Conservation (phyloP, 2,329 filamentous ascomycete species). For the Arthrinium puccinioides region DNA sequence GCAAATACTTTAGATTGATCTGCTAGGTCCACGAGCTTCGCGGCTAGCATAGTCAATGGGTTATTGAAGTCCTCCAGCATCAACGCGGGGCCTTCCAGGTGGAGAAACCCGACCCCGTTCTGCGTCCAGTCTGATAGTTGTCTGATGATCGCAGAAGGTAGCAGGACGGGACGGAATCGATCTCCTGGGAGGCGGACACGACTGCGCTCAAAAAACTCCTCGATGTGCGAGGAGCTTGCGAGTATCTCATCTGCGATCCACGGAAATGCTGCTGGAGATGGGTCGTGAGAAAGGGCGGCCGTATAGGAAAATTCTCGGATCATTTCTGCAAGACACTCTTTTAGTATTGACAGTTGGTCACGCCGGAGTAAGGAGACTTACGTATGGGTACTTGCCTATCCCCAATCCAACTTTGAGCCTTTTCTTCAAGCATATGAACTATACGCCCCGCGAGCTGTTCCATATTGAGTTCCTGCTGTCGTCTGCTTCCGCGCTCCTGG, state of each 20-base stretch:
- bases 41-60: neutral
- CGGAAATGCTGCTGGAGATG: neutral
- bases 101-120: neutral
- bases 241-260: neutral
- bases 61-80: neutral
- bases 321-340: no score
- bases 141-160: neutral
- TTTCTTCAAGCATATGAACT: neutral
- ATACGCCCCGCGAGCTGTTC: neutral
- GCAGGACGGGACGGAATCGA: neutral
- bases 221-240: neutral
- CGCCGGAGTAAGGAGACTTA: no score
- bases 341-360: no score
- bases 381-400: no score
- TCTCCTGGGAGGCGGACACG: neutral
- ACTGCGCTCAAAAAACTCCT: neutral
- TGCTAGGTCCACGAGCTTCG: neutral
- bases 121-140: neutral
- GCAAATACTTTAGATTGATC: neutral
- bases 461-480: no score
- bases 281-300: neutral
- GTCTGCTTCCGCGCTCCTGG: no score
- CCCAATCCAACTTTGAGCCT: neutral
- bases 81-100: neutral
- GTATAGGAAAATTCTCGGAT: no score